phyloP scores from a whole-genome alignment of 148 eudicot genomes.

The Silene uniflora region DNA sequence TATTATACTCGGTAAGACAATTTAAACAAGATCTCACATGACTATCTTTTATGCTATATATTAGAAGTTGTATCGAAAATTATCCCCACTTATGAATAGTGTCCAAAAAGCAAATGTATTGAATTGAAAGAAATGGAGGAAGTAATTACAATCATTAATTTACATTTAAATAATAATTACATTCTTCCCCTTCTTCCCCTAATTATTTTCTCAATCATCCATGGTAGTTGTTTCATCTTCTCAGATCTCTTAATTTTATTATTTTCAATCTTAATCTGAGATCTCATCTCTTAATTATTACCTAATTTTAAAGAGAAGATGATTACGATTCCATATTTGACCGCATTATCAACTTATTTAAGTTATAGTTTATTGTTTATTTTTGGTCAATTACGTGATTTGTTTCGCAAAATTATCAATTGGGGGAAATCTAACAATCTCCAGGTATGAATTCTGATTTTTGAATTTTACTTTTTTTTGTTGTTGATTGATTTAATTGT shows the following conservation, averaged over 20 bases:
- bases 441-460: slow-evolving; percentile 35
- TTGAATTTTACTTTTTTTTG: background rate
- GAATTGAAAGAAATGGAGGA: no score
- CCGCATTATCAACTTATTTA: slow-evolving; percentile 83
- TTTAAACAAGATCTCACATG: no score
- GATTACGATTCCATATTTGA: slow-evolving; percentile 90
- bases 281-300: slow-evolving; percentile 9
- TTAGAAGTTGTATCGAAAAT: no score
- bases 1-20: no score
- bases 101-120: no score
- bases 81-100: no score
- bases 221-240: background rate
- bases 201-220: background rate
- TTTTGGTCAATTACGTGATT: slow-evolving; percentile 83
- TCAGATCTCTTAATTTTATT: slow-evolving; percentile 8
- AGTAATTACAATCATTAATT: no score
- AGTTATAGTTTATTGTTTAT: slow-evolving; percentile 83
- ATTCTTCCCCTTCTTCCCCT: background rate
- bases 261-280: background rate
- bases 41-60: no score
- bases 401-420: slow-evolving; percentile 61
- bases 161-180: background rate
- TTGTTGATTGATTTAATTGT: background rate
- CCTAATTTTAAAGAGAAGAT: slow-evolving; percentile 28
- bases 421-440: slow-evolving; percentile 72